A percentile compares a stretch with the other conserved stretches of the same genome.
Conservation (phyloP, 805 yeast species). For the Cephaloascus albidus region DNA sequence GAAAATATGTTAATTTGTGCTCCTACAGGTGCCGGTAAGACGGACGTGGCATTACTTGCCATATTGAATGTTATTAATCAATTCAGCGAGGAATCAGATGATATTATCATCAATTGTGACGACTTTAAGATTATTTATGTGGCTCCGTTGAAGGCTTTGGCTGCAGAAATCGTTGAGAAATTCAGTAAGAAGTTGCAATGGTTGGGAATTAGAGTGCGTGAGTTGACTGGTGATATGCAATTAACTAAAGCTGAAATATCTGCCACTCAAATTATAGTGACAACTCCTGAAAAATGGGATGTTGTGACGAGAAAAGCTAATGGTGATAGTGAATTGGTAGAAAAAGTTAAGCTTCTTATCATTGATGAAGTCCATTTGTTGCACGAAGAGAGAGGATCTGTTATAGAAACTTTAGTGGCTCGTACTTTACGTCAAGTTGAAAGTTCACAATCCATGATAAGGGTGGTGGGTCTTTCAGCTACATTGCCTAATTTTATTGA, state of each 20-base stretch:
- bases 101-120: constrained; percentile 56
- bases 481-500: constrained; percentile 87
- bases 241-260: constrained; percentile 70
- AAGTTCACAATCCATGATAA: constrained; percentile 83
- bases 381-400: constrained; percentile 98
- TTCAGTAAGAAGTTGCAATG: constrained; percentile 68
- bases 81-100: constrained; percentile 46
- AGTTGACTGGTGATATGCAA: constrained; percentile 95
- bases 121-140: constrained; percentile 88
- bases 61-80: constrained; percentile 74
- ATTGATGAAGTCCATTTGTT: constrained; percentile 95
- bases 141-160: constrained; percentile 89
- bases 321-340: constrained; percentile 79
- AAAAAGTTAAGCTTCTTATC: constrained; percentile 75
- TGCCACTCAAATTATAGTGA: constrained; percentile 80
- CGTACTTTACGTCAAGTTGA: constrained; percentile 94
- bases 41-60: constrained; percentile 82
- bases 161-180: constrained; percentile 94
- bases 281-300: constrained; percentile 97
- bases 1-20: constrained; percentile 96
- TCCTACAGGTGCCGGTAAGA: constrained; percentile 97
- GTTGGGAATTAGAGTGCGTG: constrained; percentile 81
- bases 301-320: constrained; percentile 90
- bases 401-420: constrained; percentile 89
- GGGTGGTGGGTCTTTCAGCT: constrained; percentile 92